These are phyloP conservation scores for Podaxis sp. DNA, from an alignment of 768 basidiomycete species.

Conservation along the genomic window DNA sequence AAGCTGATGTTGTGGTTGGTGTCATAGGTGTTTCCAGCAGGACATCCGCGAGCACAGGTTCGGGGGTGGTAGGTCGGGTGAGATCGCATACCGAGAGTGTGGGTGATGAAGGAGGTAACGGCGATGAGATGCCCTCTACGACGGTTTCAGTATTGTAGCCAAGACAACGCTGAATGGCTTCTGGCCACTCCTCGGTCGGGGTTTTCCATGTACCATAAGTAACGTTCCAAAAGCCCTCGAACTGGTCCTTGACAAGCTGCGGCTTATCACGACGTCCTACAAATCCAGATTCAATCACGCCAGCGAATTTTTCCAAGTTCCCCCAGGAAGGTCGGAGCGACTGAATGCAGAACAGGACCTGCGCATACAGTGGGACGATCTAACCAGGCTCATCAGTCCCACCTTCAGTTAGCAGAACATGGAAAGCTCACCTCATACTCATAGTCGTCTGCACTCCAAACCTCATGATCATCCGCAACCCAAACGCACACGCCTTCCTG, in stretches of 20 bases:
- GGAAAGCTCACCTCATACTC: slow-evolving; percentile 49
- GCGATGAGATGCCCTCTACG: neutral
- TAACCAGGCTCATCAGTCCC: slow-evolving; percentile 20
- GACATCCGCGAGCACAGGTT: neutral
- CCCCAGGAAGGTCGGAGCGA: slow-evolving; percentile 37
- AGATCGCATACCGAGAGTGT: slow-evolving; percentile 8
- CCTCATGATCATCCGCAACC: slow-evolving; percentile 57
- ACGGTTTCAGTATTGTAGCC: slow-evolving; percentile 16
- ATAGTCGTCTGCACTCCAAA: slow-evolving; percentile 54
- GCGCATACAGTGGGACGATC: slow-evolving; percentile 67
- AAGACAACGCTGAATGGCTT: slow-evolving; percentile 27
- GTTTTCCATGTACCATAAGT: slow-evolving; percentile 38
- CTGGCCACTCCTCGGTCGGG: slow-evolving; percentile 56
- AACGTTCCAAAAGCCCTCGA: slow-evolving; percentile 60
- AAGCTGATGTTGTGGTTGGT: neutral
- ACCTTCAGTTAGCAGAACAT: neutral
- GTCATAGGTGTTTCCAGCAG: neutral
- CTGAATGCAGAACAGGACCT: slow-evolving; percentile 49
- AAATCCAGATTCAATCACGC: slow-evolving; percentile 60
- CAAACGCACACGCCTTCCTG: slow-evolving; percentile 59
- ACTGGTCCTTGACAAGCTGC: slow-evolving; percentile 43
- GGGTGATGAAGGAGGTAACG: slow-evolving; percentile 8
- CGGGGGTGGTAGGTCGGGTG: neutral
- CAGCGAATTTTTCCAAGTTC: slow-evolving; percentile 45
- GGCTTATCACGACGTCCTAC: slow-evolving; percentile 48